Evolutionary conservation across 2,329 filamentous ascomycete species (phyloP).

Genomic region (Ceratocystis smalleyi): DNA sequence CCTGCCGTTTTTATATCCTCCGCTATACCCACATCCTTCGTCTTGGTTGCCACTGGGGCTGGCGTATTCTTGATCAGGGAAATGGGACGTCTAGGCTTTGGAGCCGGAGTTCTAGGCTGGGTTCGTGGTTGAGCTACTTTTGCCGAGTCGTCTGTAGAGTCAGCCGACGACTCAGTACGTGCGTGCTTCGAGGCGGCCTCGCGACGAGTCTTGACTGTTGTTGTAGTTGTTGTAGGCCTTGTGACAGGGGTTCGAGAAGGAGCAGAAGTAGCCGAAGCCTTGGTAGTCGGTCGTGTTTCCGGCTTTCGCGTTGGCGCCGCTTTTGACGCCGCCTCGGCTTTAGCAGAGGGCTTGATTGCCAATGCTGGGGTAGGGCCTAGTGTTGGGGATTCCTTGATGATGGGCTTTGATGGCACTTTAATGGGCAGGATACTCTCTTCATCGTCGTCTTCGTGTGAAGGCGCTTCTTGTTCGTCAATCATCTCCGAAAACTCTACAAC

Average conservation of each 20-base stretch:
- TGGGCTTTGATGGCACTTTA: conserved; percentile 10
- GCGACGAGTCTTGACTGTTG: conserved; percentile 10
- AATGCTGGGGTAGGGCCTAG: background rate
- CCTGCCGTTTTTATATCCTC: background rate
- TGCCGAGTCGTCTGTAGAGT: conserved; percentile 5
- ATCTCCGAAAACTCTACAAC: conserved; percentile 8
- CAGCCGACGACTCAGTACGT: background rate
- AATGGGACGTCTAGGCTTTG: conserved; percentile 10
- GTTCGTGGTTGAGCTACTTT: conserved; percentile 4
- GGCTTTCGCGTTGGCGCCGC: background rate
- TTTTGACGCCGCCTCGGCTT: background rate
- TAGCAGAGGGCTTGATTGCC: background rate
- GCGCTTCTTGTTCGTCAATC: background rate
- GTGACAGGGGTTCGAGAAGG: background rate
- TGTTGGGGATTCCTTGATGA: background rate
- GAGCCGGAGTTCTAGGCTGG: conserved; percentile 15
- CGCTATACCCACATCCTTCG: background rate
- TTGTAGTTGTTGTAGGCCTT: conserved; percentile 9
- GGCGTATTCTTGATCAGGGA: conserved; percentile 15
- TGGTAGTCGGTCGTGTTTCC: conserved; percentile 1
- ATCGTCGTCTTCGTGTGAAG: conserved; percentile 9
- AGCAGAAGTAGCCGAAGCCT: background rate
- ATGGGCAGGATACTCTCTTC: conserved; percentile 14
- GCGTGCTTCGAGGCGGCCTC: background rate
- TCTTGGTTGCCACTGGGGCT: background rate